These are phyloP conservation scores for Podospora australis DNA, from an alignment of 495 filamentous ascomycete genomes.

Conservation along the genomic window DNA sequence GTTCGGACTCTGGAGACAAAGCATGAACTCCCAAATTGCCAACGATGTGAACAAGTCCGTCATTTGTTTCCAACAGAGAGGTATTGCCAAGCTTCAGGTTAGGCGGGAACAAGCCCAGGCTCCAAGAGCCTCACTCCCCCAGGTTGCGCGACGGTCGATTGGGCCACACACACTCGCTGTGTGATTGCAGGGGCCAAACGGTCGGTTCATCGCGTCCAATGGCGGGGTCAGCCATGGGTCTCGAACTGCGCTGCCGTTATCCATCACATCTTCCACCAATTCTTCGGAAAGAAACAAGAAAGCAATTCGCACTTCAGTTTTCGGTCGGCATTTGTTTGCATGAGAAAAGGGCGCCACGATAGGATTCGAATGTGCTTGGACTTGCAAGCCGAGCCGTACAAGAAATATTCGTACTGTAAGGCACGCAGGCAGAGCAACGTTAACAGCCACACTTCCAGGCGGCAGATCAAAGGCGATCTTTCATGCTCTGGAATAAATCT, in stretches of 20 bases:
- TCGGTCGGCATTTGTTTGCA: too few relatives aligned
- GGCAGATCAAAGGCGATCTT: conserved; percentile 4
- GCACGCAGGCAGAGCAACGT: not conserved
- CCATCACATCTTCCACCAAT: too few relatives aligned
- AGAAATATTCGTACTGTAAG: too few relatives aligned
- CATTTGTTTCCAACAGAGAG: too few relatives aligned
- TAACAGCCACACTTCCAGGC: not conserved
- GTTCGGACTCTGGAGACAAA: not conserved
- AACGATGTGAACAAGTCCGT: too few relatives aligned
- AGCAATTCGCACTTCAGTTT: too few relatives aligned
- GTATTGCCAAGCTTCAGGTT: not conserved
- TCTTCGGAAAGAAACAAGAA: too few relatives aligned
- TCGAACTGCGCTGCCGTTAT: too few relatives aligned
- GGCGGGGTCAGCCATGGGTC: too few relatives aligned
- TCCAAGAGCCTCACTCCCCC: not conserved
- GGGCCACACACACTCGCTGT: not conserved
- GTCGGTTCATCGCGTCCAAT: not conserved
- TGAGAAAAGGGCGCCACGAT: too few relatives aligned
- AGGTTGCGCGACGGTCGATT: not conserved
- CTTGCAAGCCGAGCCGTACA: too few relatives aligned
- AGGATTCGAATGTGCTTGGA: too few relatives aligned
- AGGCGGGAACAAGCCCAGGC: not conserved
- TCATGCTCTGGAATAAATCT: not conserved
- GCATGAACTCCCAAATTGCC: not conserved
- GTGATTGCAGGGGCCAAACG: not conserved